Conservation (phyloP, 108 stramenopile species). For the Poteriospumella lacustris region DNA sequence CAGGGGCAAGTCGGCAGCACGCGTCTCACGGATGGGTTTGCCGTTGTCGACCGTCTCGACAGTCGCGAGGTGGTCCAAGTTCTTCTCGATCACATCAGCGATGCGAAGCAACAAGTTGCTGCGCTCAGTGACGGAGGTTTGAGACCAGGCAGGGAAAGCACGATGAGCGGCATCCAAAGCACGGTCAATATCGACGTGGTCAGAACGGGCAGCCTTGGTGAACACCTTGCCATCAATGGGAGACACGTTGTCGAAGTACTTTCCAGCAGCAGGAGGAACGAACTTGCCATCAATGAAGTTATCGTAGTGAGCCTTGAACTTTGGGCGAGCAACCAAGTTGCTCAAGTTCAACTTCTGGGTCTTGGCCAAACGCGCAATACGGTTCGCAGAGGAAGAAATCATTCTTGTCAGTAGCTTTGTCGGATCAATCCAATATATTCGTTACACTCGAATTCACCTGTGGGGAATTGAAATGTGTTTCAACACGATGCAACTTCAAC, state of each 20-base stretch:
- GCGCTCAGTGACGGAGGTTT: not conserved
- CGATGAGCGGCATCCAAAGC: slow-evolving; percentile 3
- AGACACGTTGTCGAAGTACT: slow-evolving; percentile 37
- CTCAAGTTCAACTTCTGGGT: too few relatives aligned
- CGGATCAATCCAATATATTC: too few relatives aligned
- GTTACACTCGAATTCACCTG: too few relatives aligned
- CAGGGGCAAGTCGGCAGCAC: slow-evolving; percentile 45
- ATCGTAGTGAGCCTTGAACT: slow-evolving; percentile 31
- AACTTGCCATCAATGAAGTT: slow-evolving; percentile 44
- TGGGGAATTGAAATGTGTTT: too few relatives aligned
- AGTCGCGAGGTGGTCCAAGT: slow-evolving; percentile 33
- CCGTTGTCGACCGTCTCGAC: slow-evolving; percentile 63
- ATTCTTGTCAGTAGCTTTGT: too few relatives aligned
- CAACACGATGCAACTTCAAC: too few relatives aligned
- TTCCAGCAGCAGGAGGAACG: slow-evolving; percentile 30
- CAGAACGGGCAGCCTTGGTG: slow-evolving; percentile 28
- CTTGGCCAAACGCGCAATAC: not conserved
- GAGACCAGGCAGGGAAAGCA: not conserved
- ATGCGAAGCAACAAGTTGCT: not conserved
- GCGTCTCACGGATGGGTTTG: slow-evolving; percentile 51
- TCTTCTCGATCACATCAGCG: slow-evolving; percentile 39
- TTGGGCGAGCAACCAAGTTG: slow-evolving; percentile 1
- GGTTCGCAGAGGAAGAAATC: not conserved
- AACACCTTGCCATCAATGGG: slow-evolving; percentile 41
- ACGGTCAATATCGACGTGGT: slow-evolving; percentile 8